Evolutionary conservation across 305 asterid genomes (phyloP).

Genomic region (Withania somnifera): DNA sequence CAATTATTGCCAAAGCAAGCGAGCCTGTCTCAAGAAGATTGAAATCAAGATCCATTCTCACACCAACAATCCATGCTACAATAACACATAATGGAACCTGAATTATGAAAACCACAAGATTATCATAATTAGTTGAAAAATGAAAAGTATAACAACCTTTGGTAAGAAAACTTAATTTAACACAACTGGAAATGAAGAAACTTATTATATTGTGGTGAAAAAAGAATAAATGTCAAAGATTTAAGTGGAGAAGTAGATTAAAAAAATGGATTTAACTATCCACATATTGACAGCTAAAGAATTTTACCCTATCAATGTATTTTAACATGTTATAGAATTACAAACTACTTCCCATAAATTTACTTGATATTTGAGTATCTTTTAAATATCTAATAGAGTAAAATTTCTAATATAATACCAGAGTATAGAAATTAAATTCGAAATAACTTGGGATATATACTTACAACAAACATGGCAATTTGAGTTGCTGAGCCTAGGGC

Average conservation of each 20-base stretch:
- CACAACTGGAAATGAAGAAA: neutral
- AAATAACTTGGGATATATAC: neutral
- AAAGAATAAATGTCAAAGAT: neutral
- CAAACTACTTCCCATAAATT: neutral
- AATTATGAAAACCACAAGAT: neutral
- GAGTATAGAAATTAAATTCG: neutral
- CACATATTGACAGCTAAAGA: neutral
- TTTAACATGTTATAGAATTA: neutral
- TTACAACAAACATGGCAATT: slow-evolving; percentile 78
- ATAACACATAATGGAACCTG: slow-evolving; percentile 65
- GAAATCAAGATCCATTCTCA: slow-evolving; percentile 58
- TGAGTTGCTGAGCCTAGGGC: slow-evolving; percentile 96
- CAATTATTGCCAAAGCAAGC: slow-evolving; percentile 54
- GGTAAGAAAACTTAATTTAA: neutral
- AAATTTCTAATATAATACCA: neutral
- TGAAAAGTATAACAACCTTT: neutral
- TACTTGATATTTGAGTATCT: neutral
- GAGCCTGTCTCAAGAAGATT: slow-evolving; percentile 51
- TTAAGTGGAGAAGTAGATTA: neutral
- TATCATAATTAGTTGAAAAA: neutral
- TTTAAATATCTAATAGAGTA: neutral
- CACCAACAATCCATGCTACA: slow-evolving; percentile 58
- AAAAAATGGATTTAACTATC: neutral
- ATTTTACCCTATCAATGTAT: neutral
- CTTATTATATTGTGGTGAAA: neutral